Evolutionary conservation across 768 basidiomycete genomes (phyloP).

Genomic region (Phlegmacium glaucopus): DNA sequence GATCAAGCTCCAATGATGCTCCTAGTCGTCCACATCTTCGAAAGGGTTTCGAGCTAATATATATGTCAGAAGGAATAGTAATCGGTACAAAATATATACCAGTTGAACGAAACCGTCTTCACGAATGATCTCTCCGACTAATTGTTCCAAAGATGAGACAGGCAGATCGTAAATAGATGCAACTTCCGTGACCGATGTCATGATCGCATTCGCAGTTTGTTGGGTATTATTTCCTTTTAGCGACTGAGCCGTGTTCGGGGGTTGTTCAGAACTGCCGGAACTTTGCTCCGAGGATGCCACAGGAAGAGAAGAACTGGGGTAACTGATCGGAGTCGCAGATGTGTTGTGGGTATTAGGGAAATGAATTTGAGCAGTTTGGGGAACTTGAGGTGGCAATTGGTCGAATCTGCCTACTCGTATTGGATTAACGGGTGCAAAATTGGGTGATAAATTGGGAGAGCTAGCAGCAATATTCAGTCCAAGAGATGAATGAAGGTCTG

Average conservation of each 20-base stretch:
- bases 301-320: not conserved
- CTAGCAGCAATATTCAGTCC: not conserved
- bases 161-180: slow-evolving; percentile 54
- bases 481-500: not conserved
- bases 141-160: slow-evolving; percentile 45
- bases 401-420: not conserved
- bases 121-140: slow-evolving; percentile 59
- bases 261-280: not conserved
- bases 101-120: slow-evolving; percentile 78
- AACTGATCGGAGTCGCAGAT: too few relatives aligned
- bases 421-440: not conserved
- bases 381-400: not conserved
- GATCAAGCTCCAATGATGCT: slow-evolving; percentile 12
- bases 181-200: slow-evolving; percentile 39
- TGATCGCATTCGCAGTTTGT: slow-evolving; percentile 16
- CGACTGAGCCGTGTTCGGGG: not conserved
- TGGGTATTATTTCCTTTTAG: not conserved
- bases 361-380: not conserved
- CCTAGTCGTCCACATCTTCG: slow-evolving; percentile 51
- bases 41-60: slow-evolving; percentile 49
- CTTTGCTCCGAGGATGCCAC: not conserved
- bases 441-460: not conserved
- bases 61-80: not conserved
- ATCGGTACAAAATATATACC: slow-evolving; percentile 38
- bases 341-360: not conserved